Conservation (phyloP, 192 early-diverging fungal species). For the Podila minutissima region DNA sequence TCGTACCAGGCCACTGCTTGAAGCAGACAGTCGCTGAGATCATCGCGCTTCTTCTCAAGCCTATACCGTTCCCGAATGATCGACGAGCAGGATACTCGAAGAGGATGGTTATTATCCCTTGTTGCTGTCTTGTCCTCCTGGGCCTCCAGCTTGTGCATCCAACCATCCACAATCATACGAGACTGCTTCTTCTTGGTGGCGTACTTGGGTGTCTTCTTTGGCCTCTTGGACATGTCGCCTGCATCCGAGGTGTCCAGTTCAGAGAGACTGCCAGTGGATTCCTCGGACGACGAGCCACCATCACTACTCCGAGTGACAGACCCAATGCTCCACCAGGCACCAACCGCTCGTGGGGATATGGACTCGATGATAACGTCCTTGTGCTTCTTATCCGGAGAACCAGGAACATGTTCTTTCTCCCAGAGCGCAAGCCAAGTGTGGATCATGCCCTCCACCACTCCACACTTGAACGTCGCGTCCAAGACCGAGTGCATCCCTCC, state of each 20-base stretch:
- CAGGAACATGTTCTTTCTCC: neutral
- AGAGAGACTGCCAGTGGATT: neutral
- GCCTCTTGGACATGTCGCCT: neutral
- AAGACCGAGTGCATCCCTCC: conserved; percentile 40
- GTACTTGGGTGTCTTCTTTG: neutral
- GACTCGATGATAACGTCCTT: conserved; percentile 15
- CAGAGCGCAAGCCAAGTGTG: conserved; percentile 41
- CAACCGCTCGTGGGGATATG: conserved; percentile 23
- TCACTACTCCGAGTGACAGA: neutral
- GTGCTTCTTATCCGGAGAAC: neutral
- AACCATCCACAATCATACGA: conserved; percentile 22
- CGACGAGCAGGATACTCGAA: conserved; percentile 10
- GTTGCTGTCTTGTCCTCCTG: neutral
- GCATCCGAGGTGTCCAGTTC: neutral
- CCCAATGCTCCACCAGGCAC: conserved; percentile 33
- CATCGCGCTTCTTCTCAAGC: conserved; percentile 56
- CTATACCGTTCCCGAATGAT: conserved; percentile 29
- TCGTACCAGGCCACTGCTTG: conserved; percentile 60
- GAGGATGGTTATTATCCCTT: neutral
- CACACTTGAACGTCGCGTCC: conserved; percentile 52
- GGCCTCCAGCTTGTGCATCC: conserved; percentile 18
- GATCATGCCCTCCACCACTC: conserved; percentile 55
- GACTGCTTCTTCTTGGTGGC: conserved; percentile 41
- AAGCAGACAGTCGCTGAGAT: conserved; percentile 59
- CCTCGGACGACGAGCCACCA: neutral